A percentile compares a stretch with the other conserved stretches of the same genome.
These are phyloP conservation scores for Gaeumannomyces sp. DNA, from an alignment of 2,329 filamentous ascomycete species.

Conservation along the genomic window DNA sequence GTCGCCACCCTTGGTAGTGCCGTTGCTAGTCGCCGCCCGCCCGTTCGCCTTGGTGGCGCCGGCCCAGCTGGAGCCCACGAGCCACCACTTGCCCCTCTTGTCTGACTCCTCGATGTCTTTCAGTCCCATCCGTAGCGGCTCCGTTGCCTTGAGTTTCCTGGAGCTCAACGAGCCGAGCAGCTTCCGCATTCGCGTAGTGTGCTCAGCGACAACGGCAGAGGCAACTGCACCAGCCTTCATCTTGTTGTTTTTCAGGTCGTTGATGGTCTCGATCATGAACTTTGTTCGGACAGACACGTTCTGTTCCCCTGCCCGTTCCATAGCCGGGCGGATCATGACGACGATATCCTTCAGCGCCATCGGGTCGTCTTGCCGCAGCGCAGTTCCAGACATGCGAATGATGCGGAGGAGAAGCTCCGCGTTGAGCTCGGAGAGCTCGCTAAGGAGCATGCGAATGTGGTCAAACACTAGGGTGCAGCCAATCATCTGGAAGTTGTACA, in stretches of 20 bases:
- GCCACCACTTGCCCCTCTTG: conserved; percentile 95
- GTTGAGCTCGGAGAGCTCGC: conserved; percentile 72
- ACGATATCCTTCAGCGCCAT: conserved; percentile 86
- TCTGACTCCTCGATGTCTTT: conserved; percentile 77
- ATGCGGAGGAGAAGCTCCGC: conserved; percentile 83
- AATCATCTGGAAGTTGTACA: conserved; percentile 90
- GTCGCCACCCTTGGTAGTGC: conserved; percentile 28
- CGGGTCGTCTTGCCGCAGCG: conserved; percentile 83
- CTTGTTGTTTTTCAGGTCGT: conserved; percentile 89
- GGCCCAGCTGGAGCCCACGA: conserved; percentile 89
- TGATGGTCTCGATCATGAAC: conserved; percentile 97
- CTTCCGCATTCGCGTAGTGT: conserved; percentile 85
- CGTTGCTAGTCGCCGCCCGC: conserved; percentile 14
- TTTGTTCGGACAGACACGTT: conserved; percentile 81
- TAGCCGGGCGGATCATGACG: conserved; percentile 65
- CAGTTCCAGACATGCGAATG: conserved; percentile 73
- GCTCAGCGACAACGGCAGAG: conserved; percentile 69
- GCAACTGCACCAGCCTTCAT: conserved; percentile 64
- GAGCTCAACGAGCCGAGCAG: conserved; percentile 70
- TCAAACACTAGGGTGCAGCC: conserved; percentile 82
- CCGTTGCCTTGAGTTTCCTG: conserved; percentile 61
- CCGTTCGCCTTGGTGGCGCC: conserved; percentile 25
- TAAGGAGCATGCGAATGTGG: conserved; percentile 73
- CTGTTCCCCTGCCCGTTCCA: conserved; percentile 57
- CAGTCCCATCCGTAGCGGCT: conserved; percentile 76